phyloP scores from a whole-genome alignment of 2,329 filamentous ascomycete genomes.

The Scleromitrula shiraiana region DNA sequence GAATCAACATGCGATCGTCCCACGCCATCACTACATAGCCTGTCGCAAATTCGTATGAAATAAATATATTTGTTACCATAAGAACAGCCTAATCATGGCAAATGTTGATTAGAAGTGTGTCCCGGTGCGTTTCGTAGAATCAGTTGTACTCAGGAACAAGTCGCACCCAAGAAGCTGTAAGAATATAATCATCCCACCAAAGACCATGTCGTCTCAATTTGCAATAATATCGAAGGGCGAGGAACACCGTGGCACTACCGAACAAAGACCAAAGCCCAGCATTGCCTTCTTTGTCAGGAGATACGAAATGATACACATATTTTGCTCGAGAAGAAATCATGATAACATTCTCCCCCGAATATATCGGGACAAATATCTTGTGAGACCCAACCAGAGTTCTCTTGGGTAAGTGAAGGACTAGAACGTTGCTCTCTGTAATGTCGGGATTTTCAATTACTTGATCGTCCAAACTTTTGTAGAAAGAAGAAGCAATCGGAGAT shows the following conservation, averaged over 20 bases:
- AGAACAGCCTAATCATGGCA: slow-evolving; percentile 33
- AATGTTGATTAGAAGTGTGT: slow-evolving; percentile 2
- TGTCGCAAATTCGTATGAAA: slow-evolving; percentile 39
- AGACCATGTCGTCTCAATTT: slow-evolving; percentile 15
- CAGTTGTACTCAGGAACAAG: no score
- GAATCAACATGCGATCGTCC: slow-evolving; percentile 45
- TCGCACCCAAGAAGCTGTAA: slow-evolving; percentile 15
- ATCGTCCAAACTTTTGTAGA: no score
- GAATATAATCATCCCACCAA: slow-evolving; percentile 22
- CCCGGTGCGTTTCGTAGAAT: not conserved
- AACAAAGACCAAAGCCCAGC: slow-evolving; percentile 18
- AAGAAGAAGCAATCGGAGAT: no score
- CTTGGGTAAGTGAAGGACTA: no score
- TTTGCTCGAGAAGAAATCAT: slow-evolving; percentile 13
- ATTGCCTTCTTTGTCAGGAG: slow-evolving; percentile 15
- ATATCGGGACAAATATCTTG: not conserved
- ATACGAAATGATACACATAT: slow-evolving; percentile 12
- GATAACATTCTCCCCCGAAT: slow-evolving; percentile 5
- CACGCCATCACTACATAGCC: slow-evolving; percentile 41
- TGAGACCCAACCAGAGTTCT: not conserved
- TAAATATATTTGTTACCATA: slow-evolving; percentile 38
- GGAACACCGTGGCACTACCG: slow-evolving; percentile 14
- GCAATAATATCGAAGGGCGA: slow-evolving; percentile 14
- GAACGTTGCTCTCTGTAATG: no score
- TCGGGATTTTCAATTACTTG: no score